Conservation (phyloP, 257 asterid species). For the Cinchona pubescens region DNA sequence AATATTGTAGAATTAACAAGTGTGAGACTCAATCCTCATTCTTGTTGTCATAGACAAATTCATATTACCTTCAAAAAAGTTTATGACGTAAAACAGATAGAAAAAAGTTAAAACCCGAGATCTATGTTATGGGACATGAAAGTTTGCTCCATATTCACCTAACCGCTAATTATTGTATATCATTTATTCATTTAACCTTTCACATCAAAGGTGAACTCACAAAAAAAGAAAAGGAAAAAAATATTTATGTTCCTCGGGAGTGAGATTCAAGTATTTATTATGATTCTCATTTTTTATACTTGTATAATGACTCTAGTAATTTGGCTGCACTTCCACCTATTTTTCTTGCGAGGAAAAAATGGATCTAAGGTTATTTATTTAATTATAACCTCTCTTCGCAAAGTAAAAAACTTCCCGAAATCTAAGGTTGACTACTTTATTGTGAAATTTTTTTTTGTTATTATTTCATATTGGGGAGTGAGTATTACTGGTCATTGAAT, state of each 20-base stretch:
- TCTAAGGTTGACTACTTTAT: not conserved
- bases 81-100: not conserved
- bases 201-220: too few species aligned
- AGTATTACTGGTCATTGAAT: too few species aligned
- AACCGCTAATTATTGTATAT: not conserved
- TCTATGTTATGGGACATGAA: not conserved
- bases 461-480: too few species aligned
- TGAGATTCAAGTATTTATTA: not conserved
- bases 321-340: not conserved
- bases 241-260: not conserved
- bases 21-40: too few species aligned
- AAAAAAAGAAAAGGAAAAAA: too few species aligned
- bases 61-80: too few species aligned
- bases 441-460: too few species aligned
- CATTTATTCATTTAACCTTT: not conserved
- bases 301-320: too few species aligned
- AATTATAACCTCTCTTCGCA: not conserved
- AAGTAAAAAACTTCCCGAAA: too few species aligned
- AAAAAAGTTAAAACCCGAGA: not conserved
- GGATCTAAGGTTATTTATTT: not conserved
- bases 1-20: too few species aligned
- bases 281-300: not conserved
- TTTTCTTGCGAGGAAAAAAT: too few species aligned
- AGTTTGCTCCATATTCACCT: not conserved
- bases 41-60: too few species aligned